A percentile compares a stretch with the other conserved stretches of the same genome.
phyloP scores from a whole-genome alignment of 2,329 filamentous ascomycete species.

The Fusarium sp. region DNA sequence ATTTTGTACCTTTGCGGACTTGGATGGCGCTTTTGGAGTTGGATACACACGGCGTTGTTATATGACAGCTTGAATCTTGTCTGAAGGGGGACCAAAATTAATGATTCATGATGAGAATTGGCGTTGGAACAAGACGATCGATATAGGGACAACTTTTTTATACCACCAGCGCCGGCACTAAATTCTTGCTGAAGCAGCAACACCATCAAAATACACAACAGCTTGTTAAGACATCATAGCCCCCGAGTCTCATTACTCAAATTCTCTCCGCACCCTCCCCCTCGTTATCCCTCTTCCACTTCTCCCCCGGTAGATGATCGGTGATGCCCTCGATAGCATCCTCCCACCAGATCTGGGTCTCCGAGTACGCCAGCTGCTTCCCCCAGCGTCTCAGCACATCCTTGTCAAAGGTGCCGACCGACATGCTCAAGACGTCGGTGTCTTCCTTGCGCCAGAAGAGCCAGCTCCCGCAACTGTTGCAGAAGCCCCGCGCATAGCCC shows the following conservation, averaged over 20 bases:
- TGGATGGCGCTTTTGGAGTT: background rate
- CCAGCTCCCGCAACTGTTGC: conserved; percentile 64
- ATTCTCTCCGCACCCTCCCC: conserved; percentile 45
- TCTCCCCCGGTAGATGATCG: conserved; percentile 55
- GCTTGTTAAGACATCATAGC: conserved; percentile 6
- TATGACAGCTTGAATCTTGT: conserved; percentile 9
- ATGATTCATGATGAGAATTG: conserved; percentile 8
- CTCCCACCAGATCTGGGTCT: conserved; percentile 59
- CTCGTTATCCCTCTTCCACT: conserved; percentile 39
- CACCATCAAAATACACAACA: conserved; percentile 6
- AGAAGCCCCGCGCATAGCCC: conserved; percentile 63
- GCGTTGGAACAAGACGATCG: conserved; percentile 27
- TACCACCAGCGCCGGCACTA: conserved; percentile 28
- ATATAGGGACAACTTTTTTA: conserved; percentile 29
- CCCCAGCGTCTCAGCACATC: conserved; percentile 60
- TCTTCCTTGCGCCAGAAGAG: conserved; percentile 62
- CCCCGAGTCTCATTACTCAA: background rate
- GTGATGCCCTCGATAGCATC: conserved; percentile 67
- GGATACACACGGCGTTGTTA: conserved; percentile 26
- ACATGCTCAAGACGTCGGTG: conserved; percentile 52
- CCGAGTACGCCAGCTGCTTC: conserved; percentile 56
- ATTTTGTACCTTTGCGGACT: background rate
- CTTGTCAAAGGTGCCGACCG: conserved; percentile 63
- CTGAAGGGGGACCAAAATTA: background rate
- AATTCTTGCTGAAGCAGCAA: conserved; percentile 9